A percentile compares a stretch with the other conserved stretches of the same genome.
phyloP scores from a whole-genome alignment of 805 yeast genomes.

The Metschnikowia gruessii region DNA sequence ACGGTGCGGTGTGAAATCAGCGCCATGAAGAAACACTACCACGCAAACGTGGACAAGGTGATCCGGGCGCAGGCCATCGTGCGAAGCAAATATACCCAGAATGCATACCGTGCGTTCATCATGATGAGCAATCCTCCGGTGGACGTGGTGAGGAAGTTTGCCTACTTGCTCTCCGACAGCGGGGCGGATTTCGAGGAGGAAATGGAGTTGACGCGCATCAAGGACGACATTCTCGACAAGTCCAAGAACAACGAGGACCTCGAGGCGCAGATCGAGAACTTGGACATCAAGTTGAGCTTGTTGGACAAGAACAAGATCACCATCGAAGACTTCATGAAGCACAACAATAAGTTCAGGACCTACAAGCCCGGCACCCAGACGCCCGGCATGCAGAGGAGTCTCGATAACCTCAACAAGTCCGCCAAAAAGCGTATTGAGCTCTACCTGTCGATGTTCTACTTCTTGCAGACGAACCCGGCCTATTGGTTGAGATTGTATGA shows the following conservation, averaged over 20 bases:
- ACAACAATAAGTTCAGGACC: conserved; percentile 34
- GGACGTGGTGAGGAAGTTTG: conserved; percentile 71
- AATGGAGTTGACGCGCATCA: conserved; percentile 58
- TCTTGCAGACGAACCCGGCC: conserved; percentile 77
- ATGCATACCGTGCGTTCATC: conserved; percentile 71
- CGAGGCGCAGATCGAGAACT: conserved; percentile 70
- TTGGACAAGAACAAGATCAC: conserved; percentile 77
- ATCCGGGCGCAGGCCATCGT: conserved; percentile 72
- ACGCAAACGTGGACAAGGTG: conserved; percentile 52
- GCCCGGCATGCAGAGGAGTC: conserved; percentile 20
- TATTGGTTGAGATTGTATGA: conserved; percentile 61
- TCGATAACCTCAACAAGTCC: conserved; percentile 37
- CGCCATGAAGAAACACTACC: conserved; percentile 47
- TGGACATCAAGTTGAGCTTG: conserved; percentile 74
- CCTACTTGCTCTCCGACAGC: conserved; percentile 67
- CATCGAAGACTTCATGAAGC: conserved; percentile 62
- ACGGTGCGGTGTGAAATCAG: conserved; percentile 36
- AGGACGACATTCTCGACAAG: conserved; percentile 66
- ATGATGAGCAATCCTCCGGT: conserved; percentile 74
- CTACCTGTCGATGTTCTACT: conserved; percentile 75
- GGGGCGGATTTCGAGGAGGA: conserved; percentile 76
- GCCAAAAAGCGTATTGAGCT: conserved; percentile 55
- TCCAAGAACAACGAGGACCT: conserved; percentile 68
- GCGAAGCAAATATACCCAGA: conserved; percentile 62
- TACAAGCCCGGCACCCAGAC: conserved; percentile 20